Conservation (phyloP, 1,284 basidiomycete genomes). For the Thecaphora frezii region DNA sequence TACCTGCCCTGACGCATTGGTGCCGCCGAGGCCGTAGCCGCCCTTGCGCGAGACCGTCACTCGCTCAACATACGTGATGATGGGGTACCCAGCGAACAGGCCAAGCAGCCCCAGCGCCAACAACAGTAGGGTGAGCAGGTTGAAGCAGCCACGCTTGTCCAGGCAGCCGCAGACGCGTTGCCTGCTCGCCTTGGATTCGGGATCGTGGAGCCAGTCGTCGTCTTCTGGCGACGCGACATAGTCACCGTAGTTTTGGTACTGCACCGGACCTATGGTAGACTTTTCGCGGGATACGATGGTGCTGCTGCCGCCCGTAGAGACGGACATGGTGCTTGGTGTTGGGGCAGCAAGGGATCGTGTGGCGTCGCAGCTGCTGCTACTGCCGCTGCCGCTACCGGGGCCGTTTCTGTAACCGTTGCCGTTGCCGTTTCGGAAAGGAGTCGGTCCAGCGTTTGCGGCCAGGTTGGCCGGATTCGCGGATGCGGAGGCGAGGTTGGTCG, state of each 20-base stretch:
- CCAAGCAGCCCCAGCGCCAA: slow-evolving; percentile 25
- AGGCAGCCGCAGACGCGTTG: slow-evolving; percentile 3
- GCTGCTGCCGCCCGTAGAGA: too few species aligned
- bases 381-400: too few species aligned
- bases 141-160: slow-evolving; percentile 25
- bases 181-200: slow-evolving; percentile 5
- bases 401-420: background rate
- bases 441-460: too few species aligned
- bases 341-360: too few species aligned
- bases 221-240: slow-evolving; percentile 30
- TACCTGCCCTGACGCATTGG: slow-evolving; percentile 32
- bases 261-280: too few species aligned
- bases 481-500: background rate
- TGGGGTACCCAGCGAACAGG: slow-evolving; percentile 41
- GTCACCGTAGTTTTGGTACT: slow-evolving; percentile 1
- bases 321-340: too few species aligned
- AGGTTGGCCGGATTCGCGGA: background rate
- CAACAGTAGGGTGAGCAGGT: slow-evolving; percentile 28
- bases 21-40: slow-evolving; percentile 31
- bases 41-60: slow-evolving; percentile 9
- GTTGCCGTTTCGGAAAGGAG: background rate
- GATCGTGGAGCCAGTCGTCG: slow-evolving; percentile 31
- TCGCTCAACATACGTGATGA: slow-evolving; percentile 19
- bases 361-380: too few species aligned
- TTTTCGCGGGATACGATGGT: background rate